Conservation (phyloP, 768 basidiomycete genomes). For the Podaxis pistillaris region DNA sequence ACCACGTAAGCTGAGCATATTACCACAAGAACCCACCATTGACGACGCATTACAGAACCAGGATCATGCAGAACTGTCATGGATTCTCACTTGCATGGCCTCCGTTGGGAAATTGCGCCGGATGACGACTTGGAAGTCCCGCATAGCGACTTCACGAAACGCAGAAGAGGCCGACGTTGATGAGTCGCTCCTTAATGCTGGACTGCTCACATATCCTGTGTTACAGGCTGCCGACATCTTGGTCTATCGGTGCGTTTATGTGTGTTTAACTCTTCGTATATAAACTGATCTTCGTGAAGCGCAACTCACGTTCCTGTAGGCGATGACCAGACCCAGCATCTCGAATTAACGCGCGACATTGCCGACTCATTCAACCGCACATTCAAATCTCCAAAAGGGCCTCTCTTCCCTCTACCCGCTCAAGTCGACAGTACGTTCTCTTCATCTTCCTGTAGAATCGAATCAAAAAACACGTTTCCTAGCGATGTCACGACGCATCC, state of each 20-base stretch:
- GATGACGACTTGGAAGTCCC: slow-evolving; percentile 98
- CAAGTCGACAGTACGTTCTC: slow-evolving; percentile 67
- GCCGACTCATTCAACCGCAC: slow-evolving; percentile 80
- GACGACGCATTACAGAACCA: slow-evolving; percentile 54
- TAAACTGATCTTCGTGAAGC: slow-evolving; percentile 34
- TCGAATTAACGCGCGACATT: slow-evolving; percentile 84
- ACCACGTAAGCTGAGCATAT: slow-evolving; percentile 58
- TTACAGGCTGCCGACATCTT: slow-evolving; percentile 94
- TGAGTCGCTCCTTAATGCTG: slow-evolving; percentile 79
- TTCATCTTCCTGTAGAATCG: neutral
- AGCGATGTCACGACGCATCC: slow-evolving; percentile 81
- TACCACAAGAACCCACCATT: neutral
- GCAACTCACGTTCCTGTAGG: slow-evolving; percentile 95
- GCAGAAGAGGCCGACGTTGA: slow-evolving; percentile 76
- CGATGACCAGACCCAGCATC: slow-evolving; percentile 93
- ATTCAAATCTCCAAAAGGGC: slow-evolving; percentile 40
- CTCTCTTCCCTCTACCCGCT: slow-evolving; percentile 71
- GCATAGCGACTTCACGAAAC: slow-evolving; percentile 72
- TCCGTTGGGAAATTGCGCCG: slow-evolving; percentile 78
- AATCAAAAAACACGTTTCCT: neutral
- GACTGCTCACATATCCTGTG: slow-evolving; percentile 89
- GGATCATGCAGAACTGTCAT: slow-evolving; percentile 83
- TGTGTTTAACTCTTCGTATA: neutral
- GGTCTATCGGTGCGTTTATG: slow-evolving; percentile 62
- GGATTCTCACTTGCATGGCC: slow-evolving; percentile 86